Evolutionary conservation across 306 rosid species (phyloP).

Genomic region (Cajanus cajan): DNA sequence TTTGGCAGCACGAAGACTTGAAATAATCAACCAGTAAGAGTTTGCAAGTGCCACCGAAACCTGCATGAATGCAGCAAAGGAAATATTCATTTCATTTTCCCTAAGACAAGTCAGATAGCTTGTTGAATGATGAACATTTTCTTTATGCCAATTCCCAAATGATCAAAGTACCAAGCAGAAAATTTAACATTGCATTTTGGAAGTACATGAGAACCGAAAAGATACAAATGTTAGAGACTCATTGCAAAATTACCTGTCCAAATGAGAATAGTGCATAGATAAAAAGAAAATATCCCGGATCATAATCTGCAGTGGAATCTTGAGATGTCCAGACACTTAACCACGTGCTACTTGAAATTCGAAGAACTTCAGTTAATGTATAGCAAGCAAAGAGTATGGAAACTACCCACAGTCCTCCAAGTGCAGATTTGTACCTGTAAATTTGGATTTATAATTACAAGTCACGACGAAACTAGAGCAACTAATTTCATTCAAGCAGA

Average conservation of each 20-base stretch:
- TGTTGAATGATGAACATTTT: background rate
- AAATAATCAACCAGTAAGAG: constrained; percentile 71
- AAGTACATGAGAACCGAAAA: constrained; percentile 21
- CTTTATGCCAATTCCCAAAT: constrained; percentile 13
- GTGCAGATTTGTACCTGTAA: constrained; percentile 69
- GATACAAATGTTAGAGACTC: background rate
- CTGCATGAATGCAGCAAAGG: constrained; percentile 41
- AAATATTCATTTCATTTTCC: constrained; percentile 19
- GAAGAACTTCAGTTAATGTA: constrained; percentile 62
- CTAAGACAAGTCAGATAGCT: background rate
- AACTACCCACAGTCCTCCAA: constrained; percentile 88
- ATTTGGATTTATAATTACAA: constrained; percentile 9
- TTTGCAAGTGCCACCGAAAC: constrained; percentile 70
- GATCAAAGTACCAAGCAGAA: background rate
- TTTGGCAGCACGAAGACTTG: constrained; percentile 73
- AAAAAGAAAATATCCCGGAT: constrained; percentile 63
- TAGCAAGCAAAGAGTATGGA: constrained; percentile 60
- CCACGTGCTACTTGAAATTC: constrained; percentile 85
- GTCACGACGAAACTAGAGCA: constrained; percentile 1
- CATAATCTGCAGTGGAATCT: constrained; percentile 47
- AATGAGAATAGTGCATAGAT: constrained; percentile 66
- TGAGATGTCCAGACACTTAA: constrained; percentile 76
- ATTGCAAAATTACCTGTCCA: constrained; percentile 64
- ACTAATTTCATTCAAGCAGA: background rate
- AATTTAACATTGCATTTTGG: background rate